A percentile compares a stretch with the other conserved stretches of the same genome.
phyloP scores from a whole-genome alignment of 2,329 filamentous ascomycete genomes.

The Cryphonectria japonica region DNA sequence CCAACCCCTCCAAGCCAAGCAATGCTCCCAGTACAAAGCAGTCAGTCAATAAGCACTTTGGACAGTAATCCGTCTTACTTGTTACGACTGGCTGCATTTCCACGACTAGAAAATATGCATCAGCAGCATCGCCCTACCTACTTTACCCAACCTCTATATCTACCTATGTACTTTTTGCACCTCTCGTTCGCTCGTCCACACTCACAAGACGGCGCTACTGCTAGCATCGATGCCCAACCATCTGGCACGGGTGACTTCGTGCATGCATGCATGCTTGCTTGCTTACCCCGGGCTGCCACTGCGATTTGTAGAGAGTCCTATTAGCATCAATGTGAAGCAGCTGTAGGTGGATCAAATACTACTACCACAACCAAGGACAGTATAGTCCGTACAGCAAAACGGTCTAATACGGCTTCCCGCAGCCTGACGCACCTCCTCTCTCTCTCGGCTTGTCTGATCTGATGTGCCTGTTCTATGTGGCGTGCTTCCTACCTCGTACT shows the following conservation, averaged over 20 bases:
- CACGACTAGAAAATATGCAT: background rate
- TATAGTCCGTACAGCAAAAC: too few relatives aligned
- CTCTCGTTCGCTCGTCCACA: background rate
- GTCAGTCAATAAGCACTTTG: background rate
- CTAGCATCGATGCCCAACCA: constrained; percentile 1
- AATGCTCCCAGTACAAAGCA: background rate
- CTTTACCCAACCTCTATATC: background rate
- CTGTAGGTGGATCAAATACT: too few relatives aligned
- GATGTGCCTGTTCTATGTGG: constrained; percentile 6
- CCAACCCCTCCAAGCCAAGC: constrained; percentile 6
- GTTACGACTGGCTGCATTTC: too few relatives aligned
- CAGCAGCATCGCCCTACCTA: background rate
- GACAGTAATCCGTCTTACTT: background rate
- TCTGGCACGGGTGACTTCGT: background rate
- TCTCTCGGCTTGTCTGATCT: too few relatives aligned
- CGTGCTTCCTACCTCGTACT: constrained; percentile 18
- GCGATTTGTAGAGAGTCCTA: too few relatives aligned
- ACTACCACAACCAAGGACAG: too few relatives aligned
- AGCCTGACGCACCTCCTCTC: too few relatives aligned
- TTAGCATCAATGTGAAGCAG: too few relatives aligned
- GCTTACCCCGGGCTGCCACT: background rate
- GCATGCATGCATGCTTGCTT: background rate
- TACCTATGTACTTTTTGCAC: background rate
- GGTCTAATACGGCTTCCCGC: too few relatives aligned
- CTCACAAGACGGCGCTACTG: background rate